Evolutionary conservation across 2,329 filamentous ascomycete genomes (phyloP), one percentile per base, ranked within the genome.

Genomic region (Diaporthe batatas): DNA sequence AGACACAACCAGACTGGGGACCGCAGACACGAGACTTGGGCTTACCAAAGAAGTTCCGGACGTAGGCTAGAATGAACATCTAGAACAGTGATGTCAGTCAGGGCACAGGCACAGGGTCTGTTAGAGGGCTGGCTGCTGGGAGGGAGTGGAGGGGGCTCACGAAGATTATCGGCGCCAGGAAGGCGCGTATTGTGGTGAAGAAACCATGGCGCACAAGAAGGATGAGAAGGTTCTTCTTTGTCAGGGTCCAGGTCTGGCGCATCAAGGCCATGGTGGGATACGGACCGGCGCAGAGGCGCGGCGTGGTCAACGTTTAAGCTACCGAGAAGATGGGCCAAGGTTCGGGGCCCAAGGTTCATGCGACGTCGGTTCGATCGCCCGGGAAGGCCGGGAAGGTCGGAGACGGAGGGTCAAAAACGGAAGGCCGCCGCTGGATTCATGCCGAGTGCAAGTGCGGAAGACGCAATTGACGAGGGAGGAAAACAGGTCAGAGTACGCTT

Each of bases 161-260:
- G 54, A 81, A 74, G n/a, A 77, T 71, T 36, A 82, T 76, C 1
- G 81, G 80, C 1, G 78, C 69, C 36, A 92, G 51, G 65, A 92
- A 86, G 7, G 73, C 88, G 77, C 90, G 88, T 74, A 90, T 82
- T 57, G 86, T 73, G 2, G 89, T 89, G 29, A 87, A 83, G 6
- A 85, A 71, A 25, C 82, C 77, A 79, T 91, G 90, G 7, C 90
- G 88, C 55, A 86, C 77, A 44, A 91, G 77, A 18, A 90, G 83
- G 76, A 91, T 89, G 70, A 88, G 86, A 70, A 91, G 82, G 78
- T 92, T 92, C 80, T 92, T 93, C 77, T 82, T 82, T 78, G 87
- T 88, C 74, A 93, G 82, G 64, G 90, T 91, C 85, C 86, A 86
- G 68, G 88, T 87, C 80, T 92, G 91, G 75, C 86, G 85, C 76